Evolutionary conservation across 176 grass and related monocot genomes (phyloP).

Genomic region (Oryza nivara): DNA sequence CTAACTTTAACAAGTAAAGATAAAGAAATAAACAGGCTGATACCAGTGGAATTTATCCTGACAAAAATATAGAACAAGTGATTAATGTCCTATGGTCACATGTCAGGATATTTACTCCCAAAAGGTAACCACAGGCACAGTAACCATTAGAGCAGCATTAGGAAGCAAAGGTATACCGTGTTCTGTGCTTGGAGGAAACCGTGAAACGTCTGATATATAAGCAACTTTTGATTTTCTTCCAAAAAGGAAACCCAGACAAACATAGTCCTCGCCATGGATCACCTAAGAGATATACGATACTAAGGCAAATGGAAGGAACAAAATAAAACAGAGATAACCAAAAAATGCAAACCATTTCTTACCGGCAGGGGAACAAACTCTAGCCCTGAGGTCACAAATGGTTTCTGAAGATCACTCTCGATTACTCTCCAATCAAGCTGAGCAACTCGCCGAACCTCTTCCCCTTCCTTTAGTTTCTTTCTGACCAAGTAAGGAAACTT

Average conservation of each 20-base stretch:
- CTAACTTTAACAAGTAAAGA: not conserved
- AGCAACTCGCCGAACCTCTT: constrained; percentile 78
- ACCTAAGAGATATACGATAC: constrained; percentile 54
- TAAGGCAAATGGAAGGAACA: constrained; percentile 19
- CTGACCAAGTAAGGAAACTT: constrained; percentile 91
- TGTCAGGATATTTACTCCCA: not conserved
- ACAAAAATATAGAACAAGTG: not conserved
- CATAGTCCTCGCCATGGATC: constrained; percentile 94
- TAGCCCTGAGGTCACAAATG: constrained; percentile 75
- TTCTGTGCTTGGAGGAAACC: constrained; percentile 86
- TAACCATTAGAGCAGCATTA: constrained; percentile 8
- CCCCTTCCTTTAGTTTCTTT: constrained; percentile 84
- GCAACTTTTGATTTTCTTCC: constrained; percentile 90
- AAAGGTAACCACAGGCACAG: not conserved
- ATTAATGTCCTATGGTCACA: not conserved
- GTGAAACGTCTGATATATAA: constrained; percentile 97
- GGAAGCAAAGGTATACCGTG: constrained; percentile 54
- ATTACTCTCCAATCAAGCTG: constrained; percentile 97
- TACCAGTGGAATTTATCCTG: not conserved
- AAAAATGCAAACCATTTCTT: constrained; percentile 17
- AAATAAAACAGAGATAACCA: constrained; percentile 25
- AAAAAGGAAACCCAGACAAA: constrained; percentile 91
- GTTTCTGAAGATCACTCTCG: constrained; percentile 65
- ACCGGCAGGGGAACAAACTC: constrained; percentile 95
- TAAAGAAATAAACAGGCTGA: not conserved